A percentile compares a stretch with the other conserved stretches of the same genome.
phyloP scores from a whole-genome alignment of 768 basidiomycete genomes.

The Suillus decipiens region DNA sequence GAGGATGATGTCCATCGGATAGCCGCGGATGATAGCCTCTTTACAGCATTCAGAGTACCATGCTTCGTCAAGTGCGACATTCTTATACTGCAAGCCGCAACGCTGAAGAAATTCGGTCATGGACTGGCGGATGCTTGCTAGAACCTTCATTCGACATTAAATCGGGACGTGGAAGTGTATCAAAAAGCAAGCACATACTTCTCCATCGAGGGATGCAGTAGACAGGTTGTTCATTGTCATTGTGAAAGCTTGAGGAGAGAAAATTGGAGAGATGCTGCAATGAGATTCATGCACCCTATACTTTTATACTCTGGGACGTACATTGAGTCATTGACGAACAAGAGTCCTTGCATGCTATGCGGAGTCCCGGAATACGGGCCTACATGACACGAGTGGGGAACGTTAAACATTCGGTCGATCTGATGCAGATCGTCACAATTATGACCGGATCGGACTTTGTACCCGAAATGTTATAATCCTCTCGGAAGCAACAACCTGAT shows the following conservation, averaged over 20 bases:
- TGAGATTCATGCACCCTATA: not conserved
- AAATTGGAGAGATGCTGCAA: not conserved
- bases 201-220: not conserved
- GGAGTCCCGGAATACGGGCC: no score
- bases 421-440: not conserved
- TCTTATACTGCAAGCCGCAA: not conserved
- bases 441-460: not conserved
- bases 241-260: not conserved
- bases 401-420: not conserved
- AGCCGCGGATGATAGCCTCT: not conserved
- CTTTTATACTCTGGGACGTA: not conserved
- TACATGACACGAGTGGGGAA: not conserved
- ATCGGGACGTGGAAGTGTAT: not conserved
- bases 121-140: not conserved
- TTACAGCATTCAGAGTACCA: not conserved
- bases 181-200: not conserved
- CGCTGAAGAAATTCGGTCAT: constrained; percentile 1
- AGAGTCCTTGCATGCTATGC: not conserved
- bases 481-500: not conserved
- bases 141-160: not conserved
- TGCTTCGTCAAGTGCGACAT: not conserved
- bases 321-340: not conserved
- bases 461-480: not conserved
- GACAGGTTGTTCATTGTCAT: not conserved
- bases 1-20: not conserved